A percentile compares a stretch with the other conserved stretches of the same genome.
These are phyloP conservation scores for Scopulariopsis brevicaulis DNA, from an alignment of 2,329 filamentous ascomycete genomes.

Conservation along the genomic window DNA sequence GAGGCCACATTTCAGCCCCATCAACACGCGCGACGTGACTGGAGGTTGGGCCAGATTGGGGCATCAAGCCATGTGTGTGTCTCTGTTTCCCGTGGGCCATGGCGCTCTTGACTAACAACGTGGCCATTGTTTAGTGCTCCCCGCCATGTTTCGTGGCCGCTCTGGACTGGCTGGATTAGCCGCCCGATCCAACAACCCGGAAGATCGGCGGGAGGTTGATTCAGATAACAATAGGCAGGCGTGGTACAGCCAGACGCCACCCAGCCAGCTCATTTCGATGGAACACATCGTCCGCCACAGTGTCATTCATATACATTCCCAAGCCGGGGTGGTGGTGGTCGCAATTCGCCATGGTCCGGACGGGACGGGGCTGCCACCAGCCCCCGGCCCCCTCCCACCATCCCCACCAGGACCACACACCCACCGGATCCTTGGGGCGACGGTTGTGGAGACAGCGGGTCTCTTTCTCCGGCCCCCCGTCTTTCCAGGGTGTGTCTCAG, in stretches of 20 bases:
- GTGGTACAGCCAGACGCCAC: background rate
- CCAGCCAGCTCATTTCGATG: background rate
- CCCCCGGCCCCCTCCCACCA: background rate
- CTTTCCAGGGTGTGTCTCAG: conserved; percentile 3
- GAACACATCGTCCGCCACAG: background rate
- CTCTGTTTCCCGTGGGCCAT: background rate
- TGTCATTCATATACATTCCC: background rate
- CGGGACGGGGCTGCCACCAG: background rate
- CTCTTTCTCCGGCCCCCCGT: background rate
- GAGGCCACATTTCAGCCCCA: background rate
- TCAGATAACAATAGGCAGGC: background rate
- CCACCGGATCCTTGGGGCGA: background rate
- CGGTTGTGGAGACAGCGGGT: background rate
- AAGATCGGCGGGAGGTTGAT: background rate
- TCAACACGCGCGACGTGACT: background rate
- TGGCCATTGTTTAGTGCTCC: background rate
- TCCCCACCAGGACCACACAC: background rate
- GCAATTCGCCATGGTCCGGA: background rate
- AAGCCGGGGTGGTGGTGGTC: background rate
- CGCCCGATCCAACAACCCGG: conserved; percentile 2
- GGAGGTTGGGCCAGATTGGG: background rate
- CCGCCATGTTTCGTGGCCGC: conserved; percentile 3
- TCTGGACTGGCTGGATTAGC: conserved; percentile 3
- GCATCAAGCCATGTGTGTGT: background rate
- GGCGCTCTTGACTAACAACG: conserved; percentile 1